Percentiles rank a stretch among this genome's conserved stretches.
These are phyloP conservation scores for Dendryphion nanum DNA, from an alignment of 2,329 filamentous ascomycete genomes.

Conservation along the genomic window DNA sequence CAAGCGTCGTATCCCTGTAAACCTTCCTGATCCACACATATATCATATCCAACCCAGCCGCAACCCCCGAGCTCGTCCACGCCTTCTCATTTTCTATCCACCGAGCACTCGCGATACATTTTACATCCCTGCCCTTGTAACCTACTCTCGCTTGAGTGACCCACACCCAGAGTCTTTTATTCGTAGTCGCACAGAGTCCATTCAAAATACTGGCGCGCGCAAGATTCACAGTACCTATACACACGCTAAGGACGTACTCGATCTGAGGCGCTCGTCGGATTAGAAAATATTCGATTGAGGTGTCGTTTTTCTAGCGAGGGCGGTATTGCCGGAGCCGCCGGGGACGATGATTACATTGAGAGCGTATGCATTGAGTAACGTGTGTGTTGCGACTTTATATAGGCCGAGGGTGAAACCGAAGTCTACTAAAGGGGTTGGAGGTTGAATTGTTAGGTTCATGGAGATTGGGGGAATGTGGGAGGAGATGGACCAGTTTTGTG, in stretches of 20 bases:
- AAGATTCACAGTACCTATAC: conserved; percentile 58
- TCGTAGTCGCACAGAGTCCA: conserved; percentile 60
- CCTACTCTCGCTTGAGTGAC: conserved; percentile 37
- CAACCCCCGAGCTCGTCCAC: conserved; percentile 62
- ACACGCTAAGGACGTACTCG: conserved; percentile 60
- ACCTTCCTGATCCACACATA: conserved; percentile 53
- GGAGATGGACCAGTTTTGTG: conserved; percentile 3
- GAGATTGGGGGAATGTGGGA: conserved; percentile 1
- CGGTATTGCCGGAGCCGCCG: conserved; percentile 39
- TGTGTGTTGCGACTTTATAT: background rate
- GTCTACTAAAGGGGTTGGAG: background rate
- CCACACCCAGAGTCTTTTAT: conserved; percentile 54
- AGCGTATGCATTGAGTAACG: background rate
- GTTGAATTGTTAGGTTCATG: no score
- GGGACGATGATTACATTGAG: conserved; percentile 1
- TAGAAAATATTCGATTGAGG: conserved; percentile 47
- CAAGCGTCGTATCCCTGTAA: conserved; percentile 51
- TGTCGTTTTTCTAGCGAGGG: conserved; percentile 11
- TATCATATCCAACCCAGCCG: conserved; percentile 57
- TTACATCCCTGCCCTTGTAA: conserved; percentile 47
- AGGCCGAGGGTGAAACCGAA: background rate
- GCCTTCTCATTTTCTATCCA: conserved; percentile 64
- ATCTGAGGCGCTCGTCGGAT: conserved; percentile 46
- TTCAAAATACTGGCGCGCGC: conserved; percentile 59
- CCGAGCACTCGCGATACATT: conserved; percentile 60